Evolutionary conservation across 108 stramenopile genomes (phyloP).

Genomic region (Skeletonema tropicum): DNA sequence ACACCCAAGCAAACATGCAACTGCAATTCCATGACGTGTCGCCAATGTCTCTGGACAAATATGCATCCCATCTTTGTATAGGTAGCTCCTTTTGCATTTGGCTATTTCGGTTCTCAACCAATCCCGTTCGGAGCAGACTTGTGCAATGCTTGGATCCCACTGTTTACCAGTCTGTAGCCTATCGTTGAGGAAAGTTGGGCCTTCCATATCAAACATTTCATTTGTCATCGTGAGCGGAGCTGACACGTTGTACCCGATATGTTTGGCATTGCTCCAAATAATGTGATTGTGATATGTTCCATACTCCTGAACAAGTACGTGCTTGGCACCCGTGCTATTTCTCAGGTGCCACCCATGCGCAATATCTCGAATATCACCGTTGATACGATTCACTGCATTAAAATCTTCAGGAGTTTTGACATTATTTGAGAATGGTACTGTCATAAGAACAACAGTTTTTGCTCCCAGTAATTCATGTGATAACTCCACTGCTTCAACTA

Average conservation of each 20-base stretch:
- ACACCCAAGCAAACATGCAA: too few species aligned
- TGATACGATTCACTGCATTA: not conserved
- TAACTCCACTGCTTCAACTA: constrained; percentile 16
- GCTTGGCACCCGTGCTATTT: constrained; percentile 12
- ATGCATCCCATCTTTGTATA: too few species aligned
- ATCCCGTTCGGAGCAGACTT: too few species aligned
- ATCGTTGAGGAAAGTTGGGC: constrained; percentile 35
- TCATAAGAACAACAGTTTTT: constrained; percentile 46
- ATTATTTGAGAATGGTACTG: constrained; percentile 52
- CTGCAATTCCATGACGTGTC: too few species aligned
- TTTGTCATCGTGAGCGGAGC: constrained; percentile 11
- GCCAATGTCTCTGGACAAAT: too few species aligned
- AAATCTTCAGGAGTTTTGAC: constrained; percentile 37
- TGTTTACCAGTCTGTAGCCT: constrained; percentile 13
- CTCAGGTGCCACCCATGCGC: constrained; percentile 1
- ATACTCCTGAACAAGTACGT: constrained; percentile 44
- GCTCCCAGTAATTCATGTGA: constrained; percentile 42
- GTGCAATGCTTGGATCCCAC: constrained; percentile 32
- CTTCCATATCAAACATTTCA: constrained; percentile 26
- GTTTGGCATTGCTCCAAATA: too few species aligned
- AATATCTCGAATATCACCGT: too few species aligned
- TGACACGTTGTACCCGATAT: too few species aligned
- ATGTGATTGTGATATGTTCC: constrained; percentile 6
- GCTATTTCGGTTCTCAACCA: too few species aligned
- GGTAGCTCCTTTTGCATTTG: too few species aligned